A percentile compares a stretch with the other conserved stretches of the same genome.
These are phyloP conservation scores for Phyllosticta citribraziliensis DNA, from an alignment of 2,329 filamentous ascomycete genomes.

Conservation along the genomic window DNA sequence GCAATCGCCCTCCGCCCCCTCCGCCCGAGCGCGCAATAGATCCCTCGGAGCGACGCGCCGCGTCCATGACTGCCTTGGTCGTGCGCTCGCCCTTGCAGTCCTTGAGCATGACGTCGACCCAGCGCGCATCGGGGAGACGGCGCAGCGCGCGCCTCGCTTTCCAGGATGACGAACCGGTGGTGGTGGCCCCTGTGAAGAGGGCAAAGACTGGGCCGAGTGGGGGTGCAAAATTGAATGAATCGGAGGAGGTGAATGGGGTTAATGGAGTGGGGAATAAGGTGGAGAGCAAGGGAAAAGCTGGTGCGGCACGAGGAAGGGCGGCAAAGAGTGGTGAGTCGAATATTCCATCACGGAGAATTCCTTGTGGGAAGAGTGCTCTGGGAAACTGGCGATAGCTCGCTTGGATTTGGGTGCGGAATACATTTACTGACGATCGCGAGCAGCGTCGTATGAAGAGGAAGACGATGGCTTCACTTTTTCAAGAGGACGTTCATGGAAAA, in stretches of 20 bases:
- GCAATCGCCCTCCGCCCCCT: not conserved
- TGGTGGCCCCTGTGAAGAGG: conserved; percentile 25
- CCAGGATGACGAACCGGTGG: conserved; percentile 31
- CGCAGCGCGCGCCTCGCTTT: conserved; percentile 37
- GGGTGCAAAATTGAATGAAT: not conserved
- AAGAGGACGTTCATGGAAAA: conserved; percentile 22
- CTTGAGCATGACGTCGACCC: conserved; percentile 39
- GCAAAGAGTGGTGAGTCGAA: conserved; percentile 23
- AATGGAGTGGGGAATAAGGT: conserved; percentile 25
- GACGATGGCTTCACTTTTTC: conserved; percentile 41
- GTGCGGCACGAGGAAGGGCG: conserved; percentile 23
- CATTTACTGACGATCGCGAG: conserved; percentile 12
- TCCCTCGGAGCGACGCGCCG: not conserved
- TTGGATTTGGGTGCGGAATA: not conserved
- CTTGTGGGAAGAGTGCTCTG: not conserved
- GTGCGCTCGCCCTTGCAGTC: conserved; percentile 34
- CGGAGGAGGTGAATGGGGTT: conserved; percentile 9
- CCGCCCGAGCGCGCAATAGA: not conserved
- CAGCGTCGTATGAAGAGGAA: conserved; percentile 35
- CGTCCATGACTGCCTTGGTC: conserved; percentile 8
- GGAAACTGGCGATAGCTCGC: conserved; percentile 5
- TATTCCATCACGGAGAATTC: not conserved
- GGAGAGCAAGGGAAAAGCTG: conserved; percentile 22
- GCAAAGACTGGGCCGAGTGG: conserved; percentile 21
- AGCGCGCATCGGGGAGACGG: conserved; percentile 33